Base-by-base conservation (phyloP, 1,139 yeast species). In the Kodamaea sp. region DNA sequence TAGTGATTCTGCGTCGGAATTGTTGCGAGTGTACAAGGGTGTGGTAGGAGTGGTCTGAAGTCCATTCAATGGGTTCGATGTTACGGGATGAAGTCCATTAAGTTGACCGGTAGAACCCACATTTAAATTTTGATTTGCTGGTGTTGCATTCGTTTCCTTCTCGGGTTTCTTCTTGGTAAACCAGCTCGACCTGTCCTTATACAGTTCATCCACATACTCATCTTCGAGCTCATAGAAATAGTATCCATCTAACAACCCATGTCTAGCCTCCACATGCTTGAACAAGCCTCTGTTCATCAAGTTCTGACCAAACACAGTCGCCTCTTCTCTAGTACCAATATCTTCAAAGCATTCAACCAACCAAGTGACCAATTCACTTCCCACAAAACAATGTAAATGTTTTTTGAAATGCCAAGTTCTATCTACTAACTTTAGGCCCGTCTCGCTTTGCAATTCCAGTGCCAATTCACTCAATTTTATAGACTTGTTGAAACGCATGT, bases 371-470 rank as follows among this genome's bases (percentile, higher is more conserved):
- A 89, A 69, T 41, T 88, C 96, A 45, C 80, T 78, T 0, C 97
- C 97, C 21, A 87, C 60, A 53, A 92, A 89, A 59, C 96, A 86
- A 44, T 83, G 77, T 22, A 73, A 70, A 57, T 88, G 95, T 8
- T 75, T 66, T 44, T 81, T 82, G 76, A 90, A 81, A 57, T 92
- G 97, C 98, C 98, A 92, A 19, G 82, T 76, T 47, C 97, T 70
- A 50, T 89, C 96, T 1, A 78, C 80, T 29, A 92, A 67, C 30
- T 70, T 63, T 35, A 83, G 63, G 9, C 76, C 76, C n/a, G 89
- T 82, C 32, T 65, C 55, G 32, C 86, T 68, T 50, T 85, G 95
- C 35, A 90, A 57, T 37, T 83, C 89, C 4, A 64, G 63, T 0
- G 92, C 85, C 28, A 90, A 59, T 22, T 71, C 77, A 0, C 48